phyloP scores from a whole-genome alignment of 176 grass and related monocot species.

The Oryza glaberrima region DNA sequence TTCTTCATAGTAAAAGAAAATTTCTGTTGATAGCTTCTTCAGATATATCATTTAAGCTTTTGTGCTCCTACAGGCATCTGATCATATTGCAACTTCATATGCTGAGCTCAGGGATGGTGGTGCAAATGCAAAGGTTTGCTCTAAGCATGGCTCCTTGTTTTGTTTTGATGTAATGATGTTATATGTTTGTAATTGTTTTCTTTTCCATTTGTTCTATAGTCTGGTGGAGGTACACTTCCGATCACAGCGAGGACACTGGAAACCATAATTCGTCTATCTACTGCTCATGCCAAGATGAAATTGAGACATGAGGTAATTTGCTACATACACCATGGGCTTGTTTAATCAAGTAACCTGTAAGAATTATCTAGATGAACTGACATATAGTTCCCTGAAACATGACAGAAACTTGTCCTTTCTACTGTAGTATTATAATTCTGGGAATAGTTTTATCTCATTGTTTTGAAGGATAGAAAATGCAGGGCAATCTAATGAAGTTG shows the following conservation, averaged over 20 bases:
- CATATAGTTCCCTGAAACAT: conserved; percentile 8
- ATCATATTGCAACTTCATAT: conserved; percentile 97
- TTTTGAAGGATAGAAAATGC: conserved; percentile 5
- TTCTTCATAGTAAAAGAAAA: background rate
- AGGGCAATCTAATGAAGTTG: background rate
- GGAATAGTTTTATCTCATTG: background rate
- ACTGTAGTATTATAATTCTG: background rate
- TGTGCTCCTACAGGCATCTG: conserved; percentile 69
- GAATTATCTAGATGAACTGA: background rate
- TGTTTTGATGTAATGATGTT: conserved; percentile 9
- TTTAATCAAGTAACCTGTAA: conserved; percentile 1
- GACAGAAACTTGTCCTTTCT: background rate
- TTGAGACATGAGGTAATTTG: conserved; percentile 88
- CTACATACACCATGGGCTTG: conserved; percentile 4
- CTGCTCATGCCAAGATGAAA: conserved; percentile 97
- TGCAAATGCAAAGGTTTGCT: conserved; percentile 82
- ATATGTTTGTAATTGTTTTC: conserved; percentile 39
- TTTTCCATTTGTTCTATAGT: conserved; percentile 47
- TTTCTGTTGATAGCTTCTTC: background rate
- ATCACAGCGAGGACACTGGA: conserved; percentile 98
- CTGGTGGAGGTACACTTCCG: conserved; percentile 93
- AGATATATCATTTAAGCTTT: conserved; percentile 19
- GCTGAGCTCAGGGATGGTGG: conserved; percentile 87
- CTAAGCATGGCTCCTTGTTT: conserved; percentile 32
- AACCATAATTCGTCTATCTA: conserved; percentile 96